Percentiles rank a stretch among this genome's conserved stretches.
phyloP scores from a whole-genome alignment of 2,329 filamentous ascomycete genomes.

The Aspergillus sp. region DNA sequence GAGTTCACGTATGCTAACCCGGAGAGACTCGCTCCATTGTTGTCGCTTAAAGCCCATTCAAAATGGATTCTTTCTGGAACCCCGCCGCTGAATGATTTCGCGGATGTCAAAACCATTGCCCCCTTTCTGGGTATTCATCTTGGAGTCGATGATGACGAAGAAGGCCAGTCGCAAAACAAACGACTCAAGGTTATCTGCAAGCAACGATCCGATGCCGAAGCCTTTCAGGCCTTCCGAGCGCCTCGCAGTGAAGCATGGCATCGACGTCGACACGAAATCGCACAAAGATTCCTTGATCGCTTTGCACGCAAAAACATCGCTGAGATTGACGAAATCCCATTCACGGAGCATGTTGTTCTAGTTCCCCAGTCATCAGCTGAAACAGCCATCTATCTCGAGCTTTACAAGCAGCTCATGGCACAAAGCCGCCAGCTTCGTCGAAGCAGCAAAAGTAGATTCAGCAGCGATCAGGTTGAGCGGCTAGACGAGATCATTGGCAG shows the following conservation, averaged over 20 bases:
- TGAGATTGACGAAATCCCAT: conserved; percentile 42
- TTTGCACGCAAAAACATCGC: conserved; percentile 49
- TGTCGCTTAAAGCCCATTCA: conserved; percentile 45
- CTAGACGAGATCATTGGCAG: conserved; percentile 44
- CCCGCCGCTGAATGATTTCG: conserved; percentile 53
- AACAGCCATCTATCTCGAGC: conserved; percentile 50
- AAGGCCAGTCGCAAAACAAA: conserved; percentile 40
- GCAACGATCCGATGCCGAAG: conserved; percentile 43
- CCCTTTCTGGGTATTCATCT: conserved; percentile 52
- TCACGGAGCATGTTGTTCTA: conserved; percentile 39
- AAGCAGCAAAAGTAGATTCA: conserved; percentile 17
- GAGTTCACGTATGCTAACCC: conserved; percentile 57
- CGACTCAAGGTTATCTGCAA: conserved; percentile 34
- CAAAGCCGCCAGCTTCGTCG: conserved; percentile 42
- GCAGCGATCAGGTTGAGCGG: conserved; percentile 28
- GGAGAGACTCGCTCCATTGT: conserved; percentile 39
- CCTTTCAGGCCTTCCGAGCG: conserved; percentile 51
- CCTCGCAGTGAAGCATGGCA: conserved; percentile 50
- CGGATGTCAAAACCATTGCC: conserved; percentile 57
- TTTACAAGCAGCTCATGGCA: conserved; percentile 50
- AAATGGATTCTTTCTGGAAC: conserved; percentile 63
- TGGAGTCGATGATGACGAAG: conserved; percentile 49
- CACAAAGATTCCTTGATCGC: conserved; percentile 51
- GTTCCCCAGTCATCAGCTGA: conserved; percentile 46
- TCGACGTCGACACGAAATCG: conserved; percentile 44